Base-by-base conservation (phyloP, 306 rosid species). In the Nissolia schottii region DNA sequence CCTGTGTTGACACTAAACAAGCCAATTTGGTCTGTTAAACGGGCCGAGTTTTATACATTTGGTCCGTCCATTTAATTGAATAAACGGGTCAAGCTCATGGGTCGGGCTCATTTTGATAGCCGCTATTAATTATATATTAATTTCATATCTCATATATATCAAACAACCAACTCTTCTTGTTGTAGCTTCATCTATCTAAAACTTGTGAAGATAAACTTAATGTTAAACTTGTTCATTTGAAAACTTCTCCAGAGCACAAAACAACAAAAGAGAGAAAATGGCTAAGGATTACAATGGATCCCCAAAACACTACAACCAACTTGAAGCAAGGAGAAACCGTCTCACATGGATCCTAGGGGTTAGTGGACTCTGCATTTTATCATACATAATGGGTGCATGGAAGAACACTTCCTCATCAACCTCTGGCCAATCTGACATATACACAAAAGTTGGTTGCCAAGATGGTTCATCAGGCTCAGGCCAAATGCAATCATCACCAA, bases 281-380 rank as follows among this genome's bases (percentile, higher is more conserved):
- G 89, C 87, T 13, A 89, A 93, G 83, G 96, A 94, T 0, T 80
- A 87, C 78, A 80, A 72, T 76, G 96, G 97, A 80, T 91, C 97
- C 15, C 97, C 97, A 10, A 94, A 94, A 87, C 95, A 85, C 40
- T 82, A 87, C 27, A 43, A 5, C 75, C 96, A 86, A 24, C 46
- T 85, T 2, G 97, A 94, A 31, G 69, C 88, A 0, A 89, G 75
- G 84, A 85, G 92, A 83, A 89, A 85, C 75, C 83, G 93, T 7
- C 84, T 91, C 3, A 82, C 93, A 7, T 88, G 83, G 91, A 91
- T 89, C 70, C 79, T 94, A 2, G 96, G 86, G 16, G 90, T 94
- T 22, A 84, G 88, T 75, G 96, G 90, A 4, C 81, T 94, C 24
- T 94, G 99, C 64, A 76, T 91, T 14, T 54, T 91, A 50, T 91